Evolutionary conservation across 2,329 filamentous ascomycete genomes (phyloP).

Genomic region (Neopestalotiopsis sp.): DNA sequence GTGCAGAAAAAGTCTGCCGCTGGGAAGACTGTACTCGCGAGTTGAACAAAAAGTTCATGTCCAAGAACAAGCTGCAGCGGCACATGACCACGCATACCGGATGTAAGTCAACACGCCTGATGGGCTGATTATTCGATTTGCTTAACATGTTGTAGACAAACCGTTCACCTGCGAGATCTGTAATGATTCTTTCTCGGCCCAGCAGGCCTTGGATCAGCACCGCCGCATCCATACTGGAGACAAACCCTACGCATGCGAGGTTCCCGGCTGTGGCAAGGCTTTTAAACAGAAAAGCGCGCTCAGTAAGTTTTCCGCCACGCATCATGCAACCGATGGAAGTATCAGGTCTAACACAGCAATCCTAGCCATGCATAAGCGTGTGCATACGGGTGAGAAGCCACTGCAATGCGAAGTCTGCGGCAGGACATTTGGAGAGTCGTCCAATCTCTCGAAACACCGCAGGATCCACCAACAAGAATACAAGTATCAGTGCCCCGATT

Average conservation of each 20-base stretch:
- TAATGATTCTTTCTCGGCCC: constrained; percentile 64
- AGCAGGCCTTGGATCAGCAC: constrained; percentile 72
- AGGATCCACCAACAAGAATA: constrained; percentile 64
- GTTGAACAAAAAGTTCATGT: constrained; percentile 33
- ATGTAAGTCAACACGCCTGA: constrained; percentile 25
- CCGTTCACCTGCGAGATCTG: constrained; percentile 63
- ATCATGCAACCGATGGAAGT: background rate
- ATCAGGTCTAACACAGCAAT: constrained; percentile 5
- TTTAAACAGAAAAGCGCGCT: constrained; percentile 73
- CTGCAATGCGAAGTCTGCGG: constrained; percentile 63
- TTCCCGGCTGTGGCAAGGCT: constrained; percentile 55
- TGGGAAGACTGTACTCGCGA: constrained; percentile 37
- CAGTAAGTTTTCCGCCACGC: constrained; percentile 51
- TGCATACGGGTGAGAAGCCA: constrained; percentile 70
- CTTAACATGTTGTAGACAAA: constrained; percentile 53
- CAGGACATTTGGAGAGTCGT: constrained; percentile 68
- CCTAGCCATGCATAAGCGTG: constrained; percentile 69
- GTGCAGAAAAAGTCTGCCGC: constrained; percentile 34
- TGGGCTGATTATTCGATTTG: background rate
- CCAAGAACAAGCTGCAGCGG: constrained; percentile 38
- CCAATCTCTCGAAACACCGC: constrained; percentile 70
- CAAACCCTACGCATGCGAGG: constrained; percentile 65
- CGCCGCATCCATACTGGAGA: constrained; percentile 70
- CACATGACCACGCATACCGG: constrained; percentile 40
- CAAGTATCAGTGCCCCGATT: constrained; percentile 55